Base-by-base conservation (phyloP, 176 grass and related monocot genomes). In the Thinopyrum elongatum region DNA sequence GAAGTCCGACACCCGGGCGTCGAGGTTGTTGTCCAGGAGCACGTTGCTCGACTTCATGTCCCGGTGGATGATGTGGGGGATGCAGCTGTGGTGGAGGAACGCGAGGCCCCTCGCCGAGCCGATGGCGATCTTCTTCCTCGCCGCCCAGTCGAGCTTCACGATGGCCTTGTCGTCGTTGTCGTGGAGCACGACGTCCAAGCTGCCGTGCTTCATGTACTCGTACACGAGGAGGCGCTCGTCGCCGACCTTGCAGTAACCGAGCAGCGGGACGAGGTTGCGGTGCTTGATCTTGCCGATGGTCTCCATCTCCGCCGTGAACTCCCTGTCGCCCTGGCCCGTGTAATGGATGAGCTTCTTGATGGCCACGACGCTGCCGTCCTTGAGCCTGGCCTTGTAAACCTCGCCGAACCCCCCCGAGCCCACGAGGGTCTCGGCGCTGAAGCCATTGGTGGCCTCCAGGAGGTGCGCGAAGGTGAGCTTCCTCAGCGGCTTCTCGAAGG, bases 31-130 rank as follows among this genome's bases (percentile, higher is more conserved):
- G 30, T 98, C 97, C 3, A 98, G 88, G 34, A 98, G 91, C 17
- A 98, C 96, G 66, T 98, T 98, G 85, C 96, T 94, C 10, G 93
- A 98, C 83, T 98, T 98, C 97, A 98, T 98, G 86, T 98, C 97
- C 15, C 97, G 66, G 84, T 98, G 97, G 51, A 98, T 98, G 87
- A 98, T 98, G 87, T 98, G 97, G 0, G 96, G 97, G 15, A 98
- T 95, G 86, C 97, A 98, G 78, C 93, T 98, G 60, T 98, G 97
- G 84, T 98, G 97, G 51, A 98, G 93, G 84, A 98, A 98, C 6
- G 97, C 97, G 1, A 98, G 93, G 19, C 97, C 97, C 17, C 97
- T 90, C 5, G 97, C 97, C 0, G 97, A 91, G 7, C 96, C 93
- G 15, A 92, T 87, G 1, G 93, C 96, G 12, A 98, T 93, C 69